These are phyloP conservation scores for Haemoproteus tartakovskyi DNA, from an alignment of 169 alveolate species.

Conservation along the genomic window DNA sequence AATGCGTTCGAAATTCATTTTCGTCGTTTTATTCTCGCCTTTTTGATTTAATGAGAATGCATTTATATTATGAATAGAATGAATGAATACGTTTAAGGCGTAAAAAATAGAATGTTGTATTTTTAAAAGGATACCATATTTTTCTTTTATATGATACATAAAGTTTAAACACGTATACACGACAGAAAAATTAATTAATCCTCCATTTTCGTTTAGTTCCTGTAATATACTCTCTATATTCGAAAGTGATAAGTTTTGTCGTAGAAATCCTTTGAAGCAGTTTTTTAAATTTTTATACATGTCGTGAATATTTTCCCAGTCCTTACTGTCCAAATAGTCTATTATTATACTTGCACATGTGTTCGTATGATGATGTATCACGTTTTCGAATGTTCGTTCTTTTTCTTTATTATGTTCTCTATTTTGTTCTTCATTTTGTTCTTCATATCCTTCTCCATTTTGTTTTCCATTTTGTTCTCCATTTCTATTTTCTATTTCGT, in stretches of 20 bases:
- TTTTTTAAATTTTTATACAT: constrained; percentile 40
- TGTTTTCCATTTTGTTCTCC: no score
- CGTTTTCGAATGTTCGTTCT: no score
- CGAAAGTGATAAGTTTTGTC: constrained; percentile 4
- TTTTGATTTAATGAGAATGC: background rate
- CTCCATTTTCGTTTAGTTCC: background rate
- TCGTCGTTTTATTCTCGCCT: constrained; percentile 1
- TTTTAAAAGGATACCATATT: constrained; percentile 24
- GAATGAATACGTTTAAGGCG: constrained; percentile 10
- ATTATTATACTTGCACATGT: constrained; percentile 4
- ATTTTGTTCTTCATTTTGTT: constrained; percentile 19
- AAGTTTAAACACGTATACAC: constrained; percentile 30
- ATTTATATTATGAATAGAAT: constrained; percentile 22
- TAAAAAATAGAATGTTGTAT: constrained; percentile 15
- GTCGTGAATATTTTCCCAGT: background rate
- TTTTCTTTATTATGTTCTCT: background rate
- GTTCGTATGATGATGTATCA: no score
- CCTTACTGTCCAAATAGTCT: constrained; percentile 19
- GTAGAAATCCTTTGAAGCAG: constrained; percentile 21
- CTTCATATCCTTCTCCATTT: constrained; percentile 6
- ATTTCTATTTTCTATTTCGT: no score
- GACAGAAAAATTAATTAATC: constrained; percentile 21
- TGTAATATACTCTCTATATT: constrained; percentile 5
- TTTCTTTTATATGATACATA: constrained; percentile 18
- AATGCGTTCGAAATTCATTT: background rate